phyloP scores from a whole-genome alignment of 192 early-diverging fungal species.

The Coemansia sp. region DNA sequence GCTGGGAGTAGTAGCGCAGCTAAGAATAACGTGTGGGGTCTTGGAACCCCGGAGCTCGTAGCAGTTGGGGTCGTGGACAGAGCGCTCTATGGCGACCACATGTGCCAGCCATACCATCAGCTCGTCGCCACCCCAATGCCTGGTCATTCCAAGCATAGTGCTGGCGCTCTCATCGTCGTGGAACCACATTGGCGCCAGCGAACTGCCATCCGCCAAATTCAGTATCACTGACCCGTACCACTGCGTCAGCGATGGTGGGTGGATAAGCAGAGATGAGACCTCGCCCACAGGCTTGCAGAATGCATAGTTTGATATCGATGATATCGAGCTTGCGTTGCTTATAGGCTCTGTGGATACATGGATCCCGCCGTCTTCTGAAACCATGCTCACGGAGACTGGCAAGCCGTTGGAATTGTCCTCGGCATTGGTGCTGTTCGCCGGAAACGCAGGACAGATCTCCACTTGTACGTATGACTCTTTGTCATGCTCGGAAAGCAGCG shows the following conservation, averaged over 20 bases:
- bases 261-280: conserved; percentile 65
- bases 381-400: conserved; percentile 40
- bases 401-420: conserved; percentile 20
- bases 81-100: conserved; percentile 53
- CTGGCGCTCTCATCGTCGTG: conserved; percentile 71
- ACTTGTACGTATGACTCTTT: conserved; percentile 50
- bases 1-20: conserved; percentile 31
- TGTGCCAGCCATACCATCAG: conserved; percentile 62
- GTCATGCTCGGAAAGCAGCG: conserved; percentile 62
- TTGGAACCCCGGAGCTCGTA: conserved; percentile 47
- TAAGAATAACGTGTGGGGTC: conserved; percentile 42
- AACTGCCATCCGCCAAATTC: conserved; percentile 65
- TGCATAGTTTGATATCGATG: conserved; percentile 59
- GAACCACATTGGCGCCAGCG: conserved; percentile 71
- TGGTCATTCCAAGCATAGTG: conserved; percentile 51
- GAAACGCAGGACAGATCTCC: conserved; percentile 7
- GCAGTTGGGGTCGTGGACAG: conserved; percentile 38
- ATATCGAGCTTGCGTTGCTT: conserved; percentile 35
- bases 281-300: conserved; percentile 62
- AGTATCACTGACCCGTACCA: conserved; percentile 71
- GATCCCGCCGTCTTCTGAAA: conserved; percentile 30
- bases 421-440: neutral
- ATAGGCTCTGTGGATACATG: conserved; percentile 50
- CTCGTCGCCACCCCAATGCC: conserved; percentile 73
- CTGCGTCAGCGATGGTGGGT: conserved; percentile 67